Conservation (phyloP, 2,329 filamentous ascomycete genomes). For the Sporothrix inflata region DNA sequence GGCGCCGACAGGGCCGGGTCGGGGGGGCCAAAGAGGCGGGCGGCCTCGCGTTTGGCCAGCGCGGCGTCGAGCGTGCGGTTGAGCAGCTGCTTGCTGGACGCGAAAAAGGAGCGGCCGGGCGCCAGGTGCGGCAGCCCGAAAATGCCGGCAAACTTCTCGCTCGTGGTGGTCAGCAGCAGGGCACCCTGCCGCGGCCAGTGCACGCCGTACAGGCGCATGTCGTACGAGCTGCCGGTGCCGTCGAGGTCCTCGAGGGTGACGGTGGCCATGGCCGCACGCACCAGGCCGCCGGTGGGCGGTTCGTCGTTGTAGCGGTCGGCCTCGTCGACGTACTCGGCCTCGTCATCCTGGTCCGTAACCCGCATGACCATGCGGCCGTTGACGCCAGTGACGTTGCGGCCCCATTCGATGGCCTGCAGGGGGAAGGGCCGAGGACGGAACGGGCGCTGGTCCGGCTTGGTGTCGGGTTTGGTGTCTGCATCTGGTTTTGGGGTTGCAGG, state of each 20-base stretch:
- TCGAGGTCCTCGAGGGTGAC: conserved; percentile 73
- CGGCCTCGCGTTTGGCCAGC: conserved; percentile 66
- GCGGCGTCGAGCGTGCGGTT: conserved; percentile 71
- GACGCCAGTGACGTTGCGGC: conserved; percentile 76
- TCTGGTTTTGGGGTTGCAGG: neutral
- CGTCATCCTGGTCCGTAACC: conserved; percentile 58
- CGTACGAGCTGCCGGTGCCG: conserved; percentile 73
- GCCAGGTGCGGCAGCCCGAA: conserved; percentile 86
- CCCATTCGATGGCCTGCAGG: conserved; percentile 58
- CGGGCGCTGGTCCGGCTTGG: neutral
- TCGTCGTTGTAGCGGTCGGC: conserved; percentile 35
- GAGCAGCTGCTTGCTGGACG: conserved; percentile 65
- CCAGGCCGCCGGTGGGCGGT: conserved; percentile 53
- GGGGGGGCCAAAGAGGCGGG: conserved; percentile 57
- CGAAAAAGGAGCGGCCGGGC: conserved; percentile 59
- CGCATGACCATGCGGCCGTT: conserved; percentile 71
- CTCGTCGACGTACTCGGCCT: conserved; percentile 47
- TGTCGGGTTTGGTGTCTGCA: neutral
- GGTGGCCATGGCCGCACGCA: conserved; percentile 70
- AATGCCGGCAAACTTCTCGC: conserved; percentile 91
- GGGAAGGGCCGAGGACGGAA: neutral
- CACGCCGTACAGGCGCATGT: conserved; percentile 78
- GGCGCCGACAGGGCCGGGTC: conserved; percentile 61
- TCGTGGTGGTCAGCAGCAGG: conserved; percentile 83
- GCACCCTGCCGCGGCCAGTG: conserved; percentile 83